A percentile compares a stretch with the other conserved stretches of the same genome.
phyloP scores from a whole-genome alignment of 495 filamentous ascomycete species.

The Daldinia loculata region DNA sequence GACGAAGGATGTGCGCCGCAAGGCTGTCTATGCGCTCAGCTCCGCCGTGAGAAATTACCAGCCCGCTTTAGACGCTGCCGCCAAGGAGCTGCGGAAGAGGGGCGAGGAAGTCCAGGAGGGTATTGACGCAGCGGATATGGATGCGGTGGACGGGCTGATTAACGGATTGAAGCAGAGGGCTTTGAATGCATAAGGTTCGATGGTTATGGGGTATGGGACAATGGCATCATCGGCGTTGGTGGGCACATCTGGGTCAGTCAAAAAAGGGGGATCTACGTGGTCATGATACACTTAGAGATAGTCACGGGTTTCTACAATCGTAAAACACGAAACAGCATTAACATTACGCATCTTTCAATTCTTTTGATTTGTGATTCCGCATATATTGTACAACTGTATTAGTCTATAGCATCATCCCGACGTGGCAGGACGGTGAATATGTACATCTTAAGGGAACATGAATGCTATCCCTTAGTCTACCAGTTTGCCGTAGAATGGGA shows the following conservation, averaged over 20 bases:
- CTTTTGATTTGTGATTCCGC: slow-evolving; percentile 6
- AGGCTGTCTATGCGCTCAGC: slow-evolving; percentile 87
- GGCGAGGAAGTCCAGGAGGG: slow-evolving; percentile 56
- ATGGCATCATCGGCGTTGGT: slow-evolving; percentile 52
- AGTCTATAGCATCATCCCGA: slow-evolving; percentile 15
- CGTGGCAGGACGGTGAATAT: slow-evolving; percentile 24
- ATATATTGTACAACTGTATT: slow-evolving; percentile 40
- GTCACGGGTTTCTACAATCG: slow-evolving; percentile 6
- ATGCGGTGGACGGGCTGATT: slow-evolving; percentile 78
- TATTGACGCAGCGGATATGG: slow-evolving; percentile 84
- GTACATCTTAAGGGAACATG: slow-evolving; percentile 14
- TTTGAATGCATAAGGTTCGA: slow-evolving; percentile 30
- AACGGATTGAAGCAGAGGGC: slow-evolving; percentile 67
- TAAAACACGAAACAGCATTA: slow-evolving; percentile 3
- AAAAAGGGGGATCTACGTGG: slow-evolving; percentile 23
- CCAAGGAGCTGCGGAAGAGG: slow-evolving; percentile 62
- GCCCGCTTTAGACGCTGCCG: slow-evolving; percentile 71
- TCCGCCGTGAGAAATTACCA: slow-evolving; percentile 86
- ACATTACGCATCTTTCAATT: slow-evolving; percentile 6
- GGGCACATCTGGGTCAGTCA: slow-evolving; percentile 24
- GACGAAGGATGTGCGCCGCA: slow-evolving; percentile 72
- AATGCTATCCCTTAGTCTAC: slow-evolving; percentile 42
- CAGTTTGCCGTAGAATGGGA: slow-evolving; percentile 83
- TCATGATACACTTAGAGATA: slow-evolving; percentile 18
- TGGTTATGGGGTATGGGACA: slow-evolving; percentile 3